phyloP scores from a whole-genome alignment of 2,329 filamentous ascomycete species.

The Tolypocladium ovalisporum region DNA sequence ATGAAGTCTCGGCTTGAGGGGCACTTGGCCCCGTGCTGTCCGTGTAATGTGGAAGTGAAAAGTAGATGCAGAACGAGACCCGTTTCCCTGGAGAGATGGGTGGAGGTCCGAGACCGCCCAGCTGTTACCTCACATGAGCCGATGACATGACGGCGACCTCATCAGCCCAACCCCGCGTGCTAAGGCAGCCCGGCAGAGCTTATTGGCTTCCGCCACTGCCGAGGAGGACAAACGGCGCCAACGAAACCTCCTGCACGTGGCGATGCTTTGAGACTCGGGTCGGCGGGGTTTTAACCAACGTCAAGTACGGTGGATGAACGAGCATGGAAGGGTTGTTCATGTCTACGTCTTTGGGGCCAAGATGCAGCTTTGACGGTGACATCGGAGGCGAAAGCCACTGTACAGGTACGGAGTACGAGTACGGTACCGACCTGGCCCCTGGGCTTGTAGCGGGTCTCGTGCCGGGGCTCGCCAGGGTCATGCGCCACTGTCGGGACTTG shows the following conservation, averaged over 20 bases:
- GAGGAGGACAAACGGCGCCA: background rate
- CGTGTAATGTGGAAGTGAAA: background rate
- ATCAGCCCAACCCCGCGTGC: background rate
- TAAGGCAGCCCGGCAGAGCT: background rate
- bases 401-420: background rate
- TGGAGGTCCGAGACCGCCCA: background rate
- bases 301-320: background rate
- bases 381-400: background rate
- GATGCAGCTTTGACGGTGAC: background rate
- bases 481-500: background rate
- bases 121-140: background rate
- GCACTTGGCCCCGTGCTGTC: background rate
- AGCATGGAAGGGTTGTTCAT: background rate
- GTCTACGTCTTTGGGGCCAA: background rate
- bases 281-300: no score
- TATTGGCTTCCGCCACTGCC: background rate
- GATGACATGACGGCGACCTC: background rate
- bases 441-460: background rate
- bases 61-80: background rate
- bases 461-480: background rate
- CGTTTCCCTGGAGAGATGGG: background rate
- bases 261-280: background rate
- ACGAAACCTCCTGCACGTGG: background rate
- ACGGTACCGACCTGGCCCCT: no score
- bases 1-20: background rate